Conservation (phyloP, 345 rosid genomes). For the Toxicodendron radicans region DNA sequence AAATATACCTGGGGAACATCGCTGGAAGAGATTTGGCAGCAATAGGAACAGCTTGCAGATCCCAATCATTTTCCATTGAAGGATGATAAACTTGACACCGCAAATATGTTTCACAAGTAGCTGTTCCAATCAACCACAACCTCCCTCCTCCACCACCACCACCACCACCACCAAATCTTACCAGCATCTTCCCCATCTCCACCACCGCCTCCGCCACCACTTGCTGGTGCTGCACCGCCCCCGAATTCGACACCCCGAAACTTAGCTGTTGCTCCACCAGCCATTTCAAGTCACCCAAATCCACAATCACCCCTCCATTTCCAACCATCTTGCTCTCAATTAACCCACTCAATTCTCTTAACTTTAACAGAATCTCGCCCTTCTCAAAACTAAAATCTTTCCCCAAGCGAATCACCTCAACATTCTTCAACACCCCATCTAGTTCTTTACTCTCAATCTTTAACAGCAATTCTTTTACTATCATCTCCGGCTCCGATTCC, state of each 20-base stretch:
- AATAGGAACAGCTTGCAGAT: slow-evolving; percentile 89
- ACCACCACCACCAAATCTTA: slow-evolving; percentile 41
- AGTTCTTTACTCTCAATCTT: slow-evolving; percentile 68
- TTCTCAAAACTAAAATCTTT: slow-evolving; percentile 55
- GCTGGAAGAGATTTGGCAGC: slow-evolving; percentile 60
- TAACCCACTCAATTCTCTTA: slow-evolving; percentile 54
- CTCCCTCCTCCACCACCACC: too few relatives aligned
- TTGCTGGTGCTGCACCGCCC: slow-evolving; percentile 25
- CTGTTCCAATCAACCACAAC: slow-evolving; percentile 84
- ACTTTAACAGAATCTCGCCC: slow-evolving; percentile 40
- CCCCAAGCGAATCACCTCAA: slow-evolving; percentile 61
- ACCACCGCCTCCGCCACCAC: slow-evolving; percentile 45
- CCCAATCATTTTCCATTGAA: slow-evolving; percentile 90
- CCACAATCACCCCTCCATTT: slow-evolving; percentile 61
- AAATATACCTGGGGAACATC: slow-evolving; percentile 58
- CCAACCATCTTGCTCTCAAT: slow-evolving; percentile 49
- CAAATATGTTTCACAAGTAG: slow-evolving; percentile 94
- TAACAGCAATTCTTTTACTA: slow-evolving; percentile 63
- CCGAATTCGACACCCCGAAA: slow-evolving; percentile 8
- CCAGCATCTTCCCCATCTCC: slow-evolving; percentile 66
- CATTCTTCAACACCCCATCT: slow-evolving; percentile 56
- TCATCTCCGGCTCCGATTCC: slow-evolving; percentile 67
- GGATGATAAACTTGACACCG: slow-evolving; percentile 92
- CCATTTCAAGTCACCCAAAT: slow-evolving; percentile 97
- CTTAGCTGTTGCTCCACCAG: slow-evolving; percentile 57